Conservation (phyloP, 2,329 filamentous ascomycete species). For the Lasiodiplodia gonubiensis region DNA sequence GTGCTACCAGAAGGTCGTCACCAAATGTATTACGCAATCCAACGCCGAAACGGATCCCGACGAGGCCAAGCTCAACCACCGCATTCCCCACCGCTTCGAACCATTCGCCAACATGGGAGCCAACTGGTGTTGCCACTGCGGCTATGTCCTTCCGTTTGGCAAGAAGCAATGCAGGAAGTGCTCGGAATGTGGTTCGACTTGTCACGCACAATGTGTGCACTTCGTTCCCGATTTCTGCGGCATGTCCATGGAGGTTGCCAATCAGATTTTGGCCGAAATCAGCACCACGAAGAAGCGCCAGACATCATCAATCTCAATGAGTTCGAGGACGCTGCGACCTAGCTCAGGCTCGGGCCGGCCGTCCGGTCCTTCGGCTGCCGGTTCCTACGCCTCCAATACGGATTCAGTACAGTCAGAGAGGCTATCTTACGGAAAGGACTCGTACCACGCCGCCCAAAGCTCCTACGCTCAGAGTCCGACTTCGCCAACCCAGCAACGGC, state of each 20-base stretch:
- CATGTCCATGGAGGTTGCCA: slow-evolving; percentile 98
- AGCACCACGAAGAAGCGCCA: slow-evolving; percentile 76
- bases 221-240: slow-evolving; percentile 98
- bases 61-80: slow-evolving; percentile 99
- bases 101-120: slow-evolving; percentile 97
- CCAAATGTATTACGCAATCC: slow-evolving; percentile 99
- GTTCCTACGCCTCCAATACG: slow-evolving; percentile 44
- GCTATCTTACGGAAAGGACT: slow-evolving; percentile 57
- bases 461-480: slow-evolving; percentile 53
- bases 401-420: slow-evolving; percentile 50
- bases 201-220: slow-evolving; percentile 89
- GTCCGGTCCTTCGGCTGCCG: slow-evolving; percentile 39
- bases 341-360: slow-evolving; percentile 53
- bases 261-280: slow-evolving; percentile 88
- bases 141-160: slow-evolving; percentile 92
- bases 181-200: slow-evolving; percentile 90
- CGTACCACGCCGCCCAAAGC: slow-evolving; percentile 46
- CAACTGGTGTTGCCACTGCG: slow-evolving; percentile 99
- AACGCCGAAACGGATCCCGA: slow-evolving; percentile 98
- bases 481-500: slow-evolving; percentile 55
- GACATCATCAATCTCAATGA: slow-evolving; percentile 61
- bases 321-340: slow-evolving; percentile 70
- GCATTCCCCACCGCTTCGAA: slow-evolving; percentile 96
- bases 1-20: slow-evolving; percentile 95
- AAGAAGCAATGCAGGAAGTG: slow-evolving; percentile 96